These are phyloP conservation scores for Saxispiralis lemnorum DNA, from an alignment of 495 filamentous ascomycete genomes.

Conservation along the genomic window DNA sequence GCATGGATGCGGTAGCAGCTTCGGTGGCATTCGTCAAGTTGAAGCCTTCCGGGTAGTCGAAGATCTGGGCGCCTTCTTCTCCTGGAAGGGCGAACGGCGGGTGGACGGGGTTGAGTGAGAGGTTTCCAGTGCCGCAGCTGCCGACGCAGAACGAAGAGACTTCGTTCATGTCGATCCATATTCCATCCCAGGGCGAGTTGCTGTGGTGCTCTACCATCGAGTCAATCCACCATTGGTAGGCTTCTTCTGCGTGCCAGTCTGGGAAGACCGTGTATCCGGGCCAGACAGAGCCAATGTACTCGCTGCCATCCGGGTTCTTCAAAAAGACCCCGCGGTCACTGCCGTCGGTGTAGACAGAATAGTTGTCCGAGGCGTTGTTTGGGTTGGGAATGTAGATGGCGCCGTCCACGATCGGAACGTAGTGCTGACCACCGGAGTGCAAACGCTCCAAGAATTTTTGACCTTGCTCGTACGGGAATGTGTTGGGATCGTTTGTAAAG, in stretches of 20 bases:
- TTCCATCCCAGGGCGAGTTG: constrained; percentile 40
- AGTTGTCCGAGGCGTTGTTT: constrained; percentile 49
- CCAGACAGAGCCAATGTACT: constrained; percentile 48
- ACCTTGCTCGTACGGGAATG: constrained; percentile 33
- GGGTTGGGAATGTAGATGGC: constrained; percentile 47
- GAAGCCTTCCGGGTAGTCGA: constrained; percentile 53
- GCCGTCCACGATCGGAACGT: constrained; percentile 69
- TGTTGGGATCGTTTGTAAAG: constrained; percentile 38
- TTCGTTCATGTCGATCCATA: constrained; percentile 49
- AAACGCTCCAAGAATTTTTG: constrained; percentile 45
- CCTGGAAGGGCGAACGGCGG: constrained; percentile 33
- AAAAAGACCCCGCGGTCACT: constrained; percentile 44
- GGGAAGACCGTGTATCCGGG: constrained; percentile 46
- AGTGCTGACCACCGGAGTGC: constrained; percentile 53
- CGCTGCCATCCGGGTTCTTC: constrained; percentile 41
- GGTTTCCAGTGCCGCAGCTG: constrained; percentile 51
- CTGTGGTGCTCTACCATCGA: constrained; percentile 40
- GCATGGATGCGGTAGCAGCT: constrained; percentile 39
- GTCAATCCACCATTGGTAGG: constrained; percentile 52
- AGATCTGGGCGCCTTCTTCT: constrained; percentile 5
- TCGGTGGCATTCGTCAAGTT: constrained; percentile 52
- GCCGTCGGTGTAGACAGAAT: constrained; percentile 51
- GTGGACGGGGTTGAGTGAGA: constrained; percentile 54
- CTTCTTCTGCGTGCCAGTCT: constrained; percentile 37
- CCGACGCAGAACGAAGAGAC: constrained; percentile 63